Evolutionary conservation across 2,329 filamentous ascomycete species (phyloP).

Genomic region (Plenodomus lindquistii): DNA sequence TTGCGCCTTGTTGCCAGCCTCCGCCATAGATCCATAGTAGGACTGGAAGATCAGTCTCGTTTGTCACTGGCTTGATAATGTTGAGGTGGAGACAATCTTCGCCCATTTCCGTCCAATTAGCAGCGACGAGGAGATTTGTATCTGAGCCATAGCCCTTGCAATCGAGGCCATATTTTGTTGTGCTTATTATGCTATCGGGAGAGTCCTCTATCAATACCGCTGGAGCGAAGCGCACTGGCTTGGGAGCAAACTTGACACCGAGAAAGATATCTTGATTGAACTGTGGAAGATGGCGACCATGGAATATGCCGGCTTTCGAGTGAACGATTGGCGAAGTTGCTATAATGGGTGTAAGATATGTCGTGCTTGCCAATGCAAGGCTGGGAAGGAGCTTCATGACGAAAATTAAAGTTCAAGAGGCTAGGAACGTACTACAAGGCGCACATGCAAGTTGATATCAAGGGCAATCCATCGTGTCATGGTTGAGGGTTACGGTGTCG

Average conservation of each 20-base stretch:
- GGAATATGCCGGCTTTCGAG: conserved; percentile 30
- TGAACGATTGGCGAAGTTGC: conserved; percentile 16
- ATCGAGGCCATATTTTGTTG: conserved; percentile 30
- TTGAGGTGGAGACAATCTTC: conserved; percentile 54
- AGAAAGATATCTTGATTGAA: conserved; percentile 38
- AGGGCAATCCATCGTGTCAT: neutral
- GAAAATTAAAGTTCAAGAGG: neutral
- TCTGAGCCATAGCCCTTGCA: conserved; percentile 34
- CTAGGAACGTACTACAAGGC: neutral
- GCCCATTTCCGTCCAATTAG: conserved; percentile 28
- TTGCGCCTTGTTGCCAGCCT: conserved; percentile 38
- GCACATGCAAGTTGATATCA: neutral
- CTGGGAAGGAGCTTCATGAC: neutral
- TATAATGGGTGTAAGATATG: neutral
- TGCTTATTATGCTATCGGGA: conserved; percentile 19
- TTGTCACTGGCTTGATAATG: conserved; percentile 28
- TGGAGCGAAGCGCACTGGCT: conserved; percentile 31
- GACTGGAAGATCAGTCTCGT: conserved; percentile 25
- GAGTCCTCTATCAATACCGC: conserved; percentile 18
- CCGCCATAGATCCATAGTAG: conserved; percentile 42
- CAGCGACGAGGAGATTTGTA: conserved; percentile 24
- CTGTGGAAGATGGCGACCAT: conserved; percentile 30
- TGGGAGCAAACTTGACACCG: conserved; percentile 35
- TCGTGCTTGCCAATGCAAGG: neutral
- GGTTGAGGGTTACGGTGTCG: neutral